phyloP scores from a whole-genome alignment of 441 rosid species.

The Hura crepitans region DNA sequence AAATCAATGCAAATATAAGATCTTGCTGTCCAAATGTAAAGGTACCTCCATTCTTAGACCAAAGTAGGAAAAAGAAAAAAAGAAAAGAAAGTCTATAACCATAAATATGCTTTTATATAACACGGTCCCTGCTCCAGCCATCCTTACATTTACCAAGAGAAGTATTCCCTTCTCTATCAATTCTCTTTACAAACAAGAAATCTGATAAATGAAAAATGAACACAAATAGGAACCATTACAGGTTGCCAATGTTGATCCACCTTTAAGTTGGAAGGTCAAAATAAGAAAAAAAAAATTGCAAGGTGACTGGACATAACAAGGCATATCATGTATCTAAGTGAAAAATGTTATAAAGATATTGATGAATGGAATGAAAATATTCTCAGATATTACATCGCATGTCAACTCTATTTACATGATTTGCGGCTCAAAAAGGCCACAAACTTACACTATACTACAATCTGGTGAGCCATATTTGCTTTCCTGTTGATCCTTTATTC shows the following conservation, averaged over 20 bases:
- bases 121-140: too few species aligned
- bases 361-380: constrained; percentile 45
- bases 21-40: too few species aligned
- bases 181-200: too few species aligned
- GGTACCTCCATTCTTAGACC: too few species aligned
- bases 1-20: too few species aligned
- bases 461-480: constrained; percentile 24
- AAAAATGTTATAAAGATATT: constrained; percentile 22
- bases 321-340: neutral
- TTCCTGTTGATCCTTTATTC: constrained; percentile 30
- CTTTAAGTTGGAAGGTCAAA: neutral
- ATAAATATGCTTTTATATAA: too few species aligned
- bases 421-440: constrained; percentile 29
- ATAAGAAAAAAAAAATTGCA: neutral
- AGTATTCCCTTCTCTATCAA: too few species aligned
- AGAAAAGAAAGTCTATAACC: too few species aligned
- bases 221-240: neutral
- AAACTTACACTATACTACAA: constrained; percentile 37
- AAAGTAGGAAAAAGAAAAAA: too few species aligned
- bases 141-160: too few species aligned
- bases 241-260: neutral
- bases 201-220: too few species aligned
- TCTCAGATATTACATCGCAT: constrained; percentile 31
- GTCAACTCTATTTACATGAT: constrained; percentile 35
- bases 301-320: neutral